These are phyloP conservation scores for Clonostachys rhizophaga DNA, from an alignment of 2,329 filamentous ascomycete species.

Conservation along the genomic window DNA sequence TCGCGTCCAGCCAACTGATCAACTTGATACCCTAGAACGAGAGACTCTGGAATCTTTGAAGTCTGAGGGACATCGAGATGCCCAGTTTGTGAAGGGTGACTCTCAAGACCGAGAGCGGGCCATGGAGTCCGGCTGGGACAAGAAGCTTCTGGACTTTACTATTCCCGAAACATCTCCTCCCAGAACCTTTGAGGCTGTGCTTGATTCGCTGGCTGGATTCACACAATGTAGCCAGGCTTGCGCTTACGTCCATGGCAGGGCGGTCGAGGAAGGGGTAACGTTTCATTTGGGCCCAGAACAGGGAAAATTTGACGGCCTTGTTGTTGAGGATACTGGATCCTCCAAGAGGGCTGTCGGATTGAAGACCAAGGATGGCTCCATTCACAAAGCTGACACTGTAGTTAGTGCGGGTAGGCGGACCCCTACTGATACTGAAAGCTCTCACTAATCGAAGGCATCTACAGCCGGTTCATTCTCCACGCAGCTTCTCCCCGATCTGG, in stretches of 20 bases:
- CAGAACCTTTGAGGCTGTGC: slow-evolving; percentile 11
- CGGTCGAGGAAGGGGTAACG: slow-evolving; percentile 12
- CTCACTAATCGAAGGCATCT: background rate
- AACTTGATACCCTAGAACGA: slow-evolving; percentile 10
- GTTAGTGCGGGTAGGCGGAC: slow-evolving; percentile 14
- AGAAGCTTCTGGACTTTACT: slow-evolving; percentile 13
- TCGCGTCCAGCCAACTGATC: slow-evolving; percentile 12
- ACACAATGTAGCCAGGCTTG: slow-evolving; percentile 12
- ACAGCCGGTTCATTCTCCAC: slow-evolving; percentile 22
- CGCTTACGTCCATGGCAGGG: slow-evolving; percentile 7
- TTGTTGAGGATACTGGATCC: background rate
- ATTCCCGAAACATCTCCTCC: slow-evolving; percentile 7
- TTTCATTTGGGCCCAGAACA: slow-evolving; percentile 15
- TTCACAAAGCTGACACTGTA: slow-evolving; percentile 11
- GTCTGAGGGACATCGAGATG: slow-evolving; percentile 11
- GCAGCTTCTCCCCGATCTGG: slow-evolving; percentile 16
- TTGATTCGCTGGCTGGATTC: slow-evolving; percentile 13
- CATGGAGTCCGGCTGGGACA: slow-evolving; percentile 8
- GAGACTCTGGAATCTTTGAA: slow-evolving; percentile 14
- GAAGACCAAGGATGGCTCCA: slow-evolving; percentile 7
- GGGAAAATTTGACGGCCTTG: slow-evolving; percentile 3
- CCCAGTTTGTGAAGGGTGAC: slow-evolving; percentile 13
- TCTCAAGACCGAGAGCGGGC: slow-evolving; percentile 8
- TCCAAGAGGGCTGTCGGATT: too few species aligned
- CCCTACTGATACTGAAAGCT: slow-evolving; percentile 5